These are phyloP conservation scores for Drechslera avenae DNA, from an alignment of 2,329 filamentous ascomycete species.

Conservation along the genomic window DNA sequence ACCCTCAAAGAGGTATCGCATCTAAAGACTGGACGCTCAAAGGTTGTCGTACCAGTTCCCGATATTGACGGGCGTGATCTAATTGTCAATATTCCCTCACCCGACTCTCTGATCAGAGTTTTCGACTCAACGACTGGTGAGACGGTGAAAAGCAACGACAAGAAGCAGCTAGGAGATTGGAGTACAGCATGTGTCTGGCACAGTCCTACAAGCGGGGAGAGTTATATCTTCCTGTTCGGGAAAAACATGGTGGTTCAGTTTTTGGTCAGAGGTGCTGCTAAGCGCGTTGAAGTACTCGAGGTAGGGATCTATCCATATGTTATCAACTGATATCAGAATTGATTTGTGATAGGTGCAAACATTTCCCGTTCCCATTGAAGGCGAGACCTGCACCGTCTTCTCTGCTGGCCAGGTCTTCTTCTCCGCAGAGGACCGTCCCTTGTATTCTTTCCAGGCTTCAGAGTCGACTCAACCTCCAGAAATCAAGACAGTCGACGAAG, in stretches of 20 bases:
- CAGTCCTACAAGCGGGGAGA: conserved; percentile 31
- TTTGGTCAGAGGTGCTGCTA: conserved; percentile 16
- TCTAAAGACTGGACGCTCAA: conserved; percentile 34
- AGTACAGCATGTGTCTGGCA: conserved; percentile 38
- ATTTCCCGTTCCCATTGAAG: conserved; percentile 35
- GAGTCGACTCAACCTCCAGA: conserved; percentile 27
- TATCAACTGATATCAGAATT: neutral
- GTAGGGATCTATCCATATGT: conserved; percentile 1
- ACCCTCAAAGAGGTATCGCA: conserved; percentile 22
- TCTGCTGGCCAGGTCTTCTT: conserved; percentile 31
- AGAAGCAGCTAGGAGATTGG: conserved; percentile 38
- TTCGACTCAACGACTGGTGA: conserved; percentile 28
- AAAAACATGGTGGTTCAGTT: conserved; percentile 40
- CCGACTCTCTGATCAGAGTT: conserved; percentile 33
- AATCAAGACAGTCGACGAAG: conserved; percentile 19
- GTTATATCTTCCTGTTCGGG: conserved; percentile 39
- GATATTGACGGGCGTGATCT: conserved; percentile 31
- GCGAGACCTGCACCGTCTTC: conserved; percentile 32
- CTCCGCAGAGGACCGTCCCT: conserved; percentile 31
- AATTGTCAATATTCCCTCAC: conserved; percentile 36
- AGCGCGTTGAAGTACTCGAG: conserved; percentile 32
- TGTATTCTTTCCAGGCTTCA: conserved; percentile 39
- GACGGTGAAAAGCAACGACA: conserved; percentile 26
- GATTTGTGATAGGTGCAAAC: conserved; percentile 31
- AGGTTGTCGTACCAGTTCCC: conserved; percentile 32